Evolutionary conservation across 352 stramenopile species (phyloP).

Genomic region (Phytophthora foliorum): DNA sequence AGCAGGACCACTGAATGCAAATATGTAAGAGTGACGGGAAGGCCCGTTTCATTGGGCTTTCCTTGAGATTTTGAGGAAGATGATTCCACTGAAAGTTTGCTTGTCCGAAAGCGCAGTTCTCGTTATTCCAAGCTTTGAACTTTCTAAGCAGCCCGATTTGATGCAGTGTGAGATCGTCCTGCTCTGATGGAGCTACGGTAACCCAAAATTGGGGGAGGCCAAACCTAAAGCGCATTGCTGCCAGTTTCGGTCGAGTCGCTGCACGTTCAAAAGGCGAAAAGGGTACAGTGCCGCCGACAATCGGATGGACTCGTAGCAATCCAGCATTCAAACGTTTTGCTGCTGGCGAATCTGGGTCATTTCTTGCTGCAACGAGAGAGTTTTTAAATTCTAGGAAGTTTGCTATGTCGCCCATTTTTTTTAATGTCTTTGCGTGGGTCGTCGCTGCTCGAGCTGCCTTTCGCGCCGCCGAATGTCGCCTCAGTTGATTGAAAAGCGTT

Average conservation of each 20-base stretch:
- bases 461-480: conserved; percentile 14
- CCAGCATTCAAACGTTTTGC: conserved; percentile 19
- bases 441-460: conserved; percentile 13
- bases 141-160: conserved; percentile 9
- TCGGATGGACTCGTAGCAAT: conserved; percentile 25
- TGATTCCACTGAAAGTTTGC: background rate
- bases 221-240: conserved; percentile 28
- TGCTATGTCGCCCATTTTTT: conserved; percentile 11
- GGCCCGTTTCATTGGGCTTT: too few species aligned
- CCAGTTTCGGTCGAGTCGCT: conserved; percentile 26
- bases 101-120: background rate
- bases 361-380: background rate
- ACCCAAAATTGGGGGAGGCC: conserved; percentile 32
- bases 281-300: conserved; percentile 27
- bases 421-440: background rate
- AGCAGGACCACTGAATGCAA: too few species aligned
- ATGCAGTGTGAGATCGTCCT: conserved; percentile 30
- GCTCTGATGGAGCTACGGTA: conserved; percentile 30
- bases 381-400: conserved; percentile 1
- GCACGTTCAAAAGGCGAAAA: conserved; percentile 42
- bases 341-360: conserved; percentile 6
- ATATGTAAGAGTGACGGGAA: too few species aligned
- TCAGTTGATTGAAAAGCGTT: conserved; percentile 27
- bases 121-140: conserved; percentile 1
- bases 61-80: background rate